phyloP scores from a whole-genome alignment of 129 eudicot species.

The Daucus carota region DNA sequence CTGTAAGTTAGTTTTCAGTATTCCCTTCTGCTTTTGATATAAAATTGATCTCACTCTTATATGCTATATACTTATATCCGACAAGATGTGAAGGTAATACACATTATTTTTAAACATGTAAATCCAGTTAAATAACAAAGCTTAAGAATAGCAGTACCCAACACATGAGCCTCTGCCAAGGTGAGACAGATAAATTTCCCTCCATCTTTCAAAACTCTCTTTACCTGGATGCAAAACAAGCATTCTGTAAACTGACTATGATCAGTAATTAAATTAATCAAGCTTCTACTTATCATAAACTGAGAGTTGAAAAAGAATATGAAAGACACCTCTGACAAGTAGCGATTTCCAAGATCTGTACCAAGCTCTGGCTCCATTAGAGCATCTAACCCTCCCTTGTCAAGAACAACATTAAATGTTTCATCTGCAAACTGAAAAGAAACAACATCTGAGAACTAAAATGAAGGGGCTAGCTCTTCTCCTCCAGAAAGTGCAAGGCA shows the following conservation, averaged over 20 bases:
- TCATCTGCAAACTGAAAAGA: slow-evolving; percentile 64
- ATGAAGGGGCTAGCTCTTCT: slow-evolving; percentile 2
- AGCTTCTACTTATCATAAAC: slow-evolving; percentile 6
- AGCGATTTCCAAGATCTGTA: slow-evolving; percentile 56
- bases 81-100: not conserved
- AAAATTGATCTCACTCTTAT: not conserved
- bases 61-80: too few relatives aligned
- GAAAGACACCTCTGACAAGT: slow-evolving; percentile 70
- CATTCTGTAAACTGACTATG: not conserved
- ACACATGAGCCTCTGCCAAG: slow-evolving; percentile 77
- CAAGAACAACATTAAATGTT: slow-evolving; percentile 64
- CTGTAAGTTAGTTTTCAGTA: not conserved
- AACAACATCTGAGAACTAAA: slow-evolving; percentile 14
- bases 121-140: not conserved
- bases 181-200: slow-evolving; percentile 90
- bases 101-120: not conserved
- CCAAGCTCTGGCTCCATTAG: slow-evolving; percentile 95
- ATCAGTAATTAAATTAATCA: not conserved
- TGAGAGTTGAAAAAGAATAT: slow-evolving; percentile 11
- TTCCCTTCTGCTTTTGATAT: not conserved
- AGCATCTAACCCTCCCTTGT: slow-evolving; percentile 97
- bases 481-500: not conserved
- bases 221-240: slow-evolving; percentile 52
- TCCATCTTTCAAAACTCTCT: slow-evolving; percentile 65
- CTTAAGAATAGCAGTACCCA: slow-evolving; percentile 52